Evolutionary conservation across 345 rosid species (phyloP).

Genomic region (Brassica carinata): DNA sequence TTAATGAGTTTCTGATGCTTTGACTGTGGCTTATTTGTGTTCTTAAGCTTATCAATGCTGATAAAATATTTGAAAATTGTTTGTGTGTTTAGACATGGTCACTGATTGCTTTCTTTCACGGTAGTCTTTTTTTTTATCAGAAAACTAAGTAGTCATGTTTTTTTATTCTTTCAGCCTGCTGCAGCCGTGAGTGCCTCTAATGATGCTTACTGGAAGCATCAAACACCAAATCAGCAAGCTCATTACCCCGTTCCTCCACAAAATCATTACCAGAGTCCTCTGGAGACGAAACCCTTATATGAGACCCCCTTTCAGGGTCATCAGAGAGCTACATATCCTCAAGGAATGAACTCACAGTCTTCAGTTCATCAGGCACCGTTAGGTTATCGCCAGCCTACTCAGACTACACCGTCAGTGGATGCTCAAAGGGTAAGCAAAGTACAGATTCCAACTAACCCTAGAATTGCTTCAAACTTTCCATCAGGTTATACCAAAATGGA

Average conservation of each 20-base stretch:
- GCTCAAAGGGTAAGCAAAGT: slow-evolving; percentile 73
- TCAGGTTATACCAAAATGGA: slow-evolving; percentile 67
- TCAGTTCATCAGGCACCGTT: slow-evolving; percentile 44
- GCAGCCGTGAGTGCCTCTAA: slow-evolving; percentile 58
- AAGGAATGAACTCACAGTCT: slow-evolving; percentile 62
- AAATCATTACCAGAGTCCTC: slow-evolving; percentile 60
- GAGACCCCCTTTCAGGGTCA: slow-evolving; percentile 72
- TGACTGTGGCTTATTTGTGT: background rate
- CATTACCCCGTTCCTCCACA: slow-evolving; percentile 62
- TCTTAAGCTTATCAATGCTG: slow-evolving; percentile 4
- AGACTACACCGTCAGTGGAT: slow-evolving; percentile 54
- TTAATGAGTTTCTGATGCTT: background rate
- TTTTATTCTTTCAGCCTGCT: slow-evolving; percentile 57
- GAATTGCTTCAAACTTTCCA: slow-evolving; percentile 90
- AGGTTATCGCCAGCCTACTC: slow-evolving; percentile 58
- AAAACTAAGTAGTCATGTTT: slow-evolving; percentile 15
- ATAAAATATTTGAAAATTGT: slow-evolving; percentile 13
- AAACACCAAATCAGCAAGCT: slow-evolving; percentile 56
- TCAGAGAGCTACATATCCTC: slow-evolving; percentile 59
- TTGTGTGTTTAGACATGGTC: slow-evolving; percentile 20
- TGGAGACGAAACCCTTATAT: slow-evolving; percentile 60
- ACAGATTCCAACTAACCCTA: slow-evolving; percentile 97
- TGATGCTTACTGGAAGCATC: slow-evolving; percentile 76
- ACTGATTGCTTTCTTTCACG: slow-evolving; percentile 19
- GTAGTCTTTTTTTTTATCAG: background rate